Base-by-base conservation (phyloP, 805 yeast genomes). In the Monosporozyma siamensis region DNA sequence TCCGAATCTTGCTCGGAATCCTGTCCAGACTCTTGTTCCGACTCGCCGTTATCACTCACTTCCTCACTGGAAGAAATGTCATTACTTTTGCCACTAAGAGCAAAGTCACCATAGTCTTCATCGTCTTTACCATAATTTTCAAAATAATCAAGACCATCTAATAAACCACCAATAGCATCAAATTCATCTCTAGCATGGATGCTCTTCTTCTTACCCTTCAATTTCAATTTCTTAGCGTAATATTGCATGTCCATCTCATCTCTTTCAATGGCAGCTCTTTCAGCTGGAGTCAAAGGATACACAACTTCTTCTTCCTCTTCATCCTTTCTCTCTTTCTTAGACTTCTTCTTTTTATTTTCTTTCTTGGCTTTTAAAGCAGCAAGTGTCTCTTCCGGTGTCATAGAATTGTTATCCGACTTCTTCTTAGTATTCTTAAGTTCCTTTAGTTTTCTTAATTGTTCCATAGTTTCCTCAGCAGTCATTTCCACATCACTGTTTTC, bases 161-260 rank as follows among this genome's bases (percentile, higher is more conserved):
- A 65, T 18, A 88, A 58, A n/a, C 88, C 94, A 37, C 84, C 95
- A 38, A 88, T 68, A 2, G 80, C 74, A 61, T 87, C 95, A 54
- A 82, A 83, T 11, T 78, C 87, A 31, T 72, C 79, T 3, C 56
- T 56, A 3, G 67, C 67, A 34, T 41, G 59, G 48, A 72, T 74
- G 30, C 70, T 63, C 38, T 81, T 66, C 12, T 68, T 69, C 42
- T 70, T 71, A 0, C 77, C 75, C 48, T 78, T 78, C 51, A 84
- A 59, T 1, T 94, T 94, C 8, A 89, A 67, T 53, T 83, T 80
- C 48, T 81, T 82, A 3, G 96, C 89, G 59, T 87, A 89, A 55
- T 81, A 86, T 34, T 73, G 77, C 64, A 84, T 79, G 42, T 89
- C 95, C 44, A 76, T 80, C 45, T 85, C 94, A 50, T 84, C 94